Base-by-base conservation (phyloP, 352 stramenopile species). In the Globisporangium camurandrum region DNA sequence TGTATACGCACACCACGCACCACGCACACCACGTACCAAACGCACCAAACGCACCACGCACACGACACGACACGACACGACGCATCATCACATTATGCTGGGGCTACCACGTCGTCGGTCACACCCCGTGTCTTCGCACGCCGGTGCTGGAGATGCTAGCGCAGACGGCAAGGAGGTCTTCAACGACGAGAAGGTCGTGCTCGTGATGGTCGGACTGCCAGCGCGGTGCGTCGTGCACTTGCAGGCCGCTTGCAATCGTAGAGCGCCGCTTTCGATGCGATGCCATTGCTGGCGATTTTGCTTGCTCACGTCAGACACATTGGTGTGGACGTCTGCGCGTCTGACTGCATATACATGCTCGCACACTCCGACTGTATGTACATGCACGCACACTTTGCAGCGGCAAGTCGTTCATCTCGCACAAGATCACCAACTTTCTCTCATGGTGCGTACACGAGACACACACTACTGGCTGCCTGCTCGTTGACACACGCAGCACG, bases 391-490 rank as follows among this genome's bases (percentile, higher is more conserved):
- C 4, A 14, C n/a, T n/a, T 26, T 16, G 14, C 51, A 71, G 84
- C 2, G 86, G 86, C 30, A 97, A 96, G 54, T 96, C 87, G 16
- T 91, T 95, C 57, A 95, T 96, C 62, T 84, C 86, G 37, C 84
- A 95, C 54, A 91, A 91, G 65, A 69, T 83, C 54, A 66, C 56
- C 43, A 75, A 74, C 61, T 73, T 74, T 31, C 52, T 79, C 0
- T 65, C 58, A 11, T 79, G 66, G 66, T 73, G 14, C 36, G 23
- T 37, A 12, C 10, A 22, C 39, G 0, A n/a, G n/a, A n/a, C n/a
- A n/a, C n/a, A n/a, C n/a, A n/a, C n/a, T n/a, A n/a, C n/a, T 19
- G 7, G 19, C 22, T 47, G 16, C 27, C 4, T 30, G n/a, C n/a
- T 4, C 10, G 27, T 10, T 27, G 10, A 12, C 33, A 27, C 26